Base-by-base conservation (phyloP, 164 flowering plant genomes). In the Magnolia officinalis region DNA sequence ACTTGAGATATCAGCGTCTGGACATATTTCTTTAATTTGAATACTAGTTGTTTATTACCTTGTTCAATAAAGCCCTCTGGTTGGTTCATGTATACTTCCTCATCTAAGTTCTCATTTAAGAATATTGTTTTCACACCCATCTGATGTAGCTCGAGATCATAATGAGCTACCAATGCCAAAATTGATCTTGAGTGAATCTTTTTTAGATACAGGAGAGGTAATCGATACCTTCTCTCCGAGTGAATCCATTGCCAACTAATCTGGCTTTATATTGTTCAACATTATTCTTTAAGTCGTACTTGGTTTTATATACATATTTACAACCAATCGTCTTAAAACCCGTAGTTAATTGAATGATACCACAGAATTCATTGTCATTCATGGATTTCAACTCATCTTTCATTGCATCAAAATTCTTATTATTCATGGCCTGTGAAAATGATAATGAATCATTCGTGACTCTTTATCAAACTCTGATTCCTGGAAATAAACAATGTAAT, bases 81-180 rank as follows among this genome's bases (percentile, higher is more conserved):
- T 26, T 1, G 2, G 29, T 26, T 26, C 29, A 26, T 26, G 2
- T 26, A 26, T 26, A 26, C 29, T 26, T 1, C 29, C 1, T 26
- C 29, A 26, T 26, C 29, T 26, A 26, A 26, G 29, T 26, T 26
- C 29, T 26, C 29, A 26, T 26, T 26, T 26, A 26, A 26, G 29
- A 26, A 21, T 72, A 19, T 11, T 2, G 0, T 50, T 19, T 29
- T 50, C 5, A 61, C 71, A 49, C 64, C 21, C 66, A 26, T 74
- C 20, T 61, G 69, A 9, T 63, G 51, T 20, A 74, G 11, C 68
- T 74, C 50, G 4, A 61, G 6, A 26, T 63, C 76, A 74, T 61
- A 61, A 26, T 74, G 74, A 72, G 74, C 49, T 31, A 31, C 50
- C 26, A 74, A 37, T 55, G 69, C 52, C 67, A 73, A 55, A 61